Evolutionary conservation across 371 early-diverging fungal genomes (phyloP).

Genomic region (Saksenaea vasiformis): DNA sequence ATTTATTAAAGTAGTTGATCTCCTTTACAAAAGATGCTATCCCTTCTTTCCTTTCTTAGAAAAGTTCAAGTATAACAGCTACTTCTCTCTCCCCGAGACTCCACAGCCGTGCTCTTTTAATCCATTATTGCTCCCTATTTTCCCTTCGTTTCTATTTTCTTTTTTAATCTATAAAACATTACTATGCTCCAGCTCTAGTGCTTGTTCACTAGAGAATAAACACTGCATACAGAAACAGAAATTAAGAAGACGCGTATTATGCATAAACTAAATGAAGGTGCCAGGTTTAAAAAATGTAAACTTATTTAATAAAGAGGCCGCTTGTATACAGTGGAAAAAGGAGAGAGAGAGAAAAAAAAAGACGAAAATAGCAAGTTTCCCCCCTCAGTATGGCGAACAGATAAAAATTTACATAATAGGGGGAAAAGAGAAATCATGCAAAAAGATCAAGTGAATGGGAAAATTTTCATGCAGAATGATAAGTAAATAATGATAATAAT

Average conservation of each 20-base stretch:
- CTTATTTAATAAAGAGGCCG: neutral
- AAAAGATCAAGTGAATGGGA: neutral
- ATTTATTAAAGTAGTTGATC: constrained; percentile 13
- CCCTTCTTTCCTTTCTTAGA: constrained; percentile 3
- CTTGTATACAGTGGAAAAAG: neutral
- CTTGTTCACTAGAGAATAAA: neutral
- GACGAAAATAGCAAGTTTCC: neutral
- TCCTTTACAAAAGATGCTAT: neutral
- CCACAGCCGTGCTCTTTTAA: neutral
- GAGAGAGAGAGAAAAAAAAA: neutral
- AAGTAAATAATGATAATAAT: neutral
- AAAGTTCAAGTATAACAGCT: neutral
- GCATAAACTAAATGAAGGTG: neutral
- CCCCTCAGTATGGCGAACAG: neutral
- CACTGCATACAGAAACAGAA: neutral
- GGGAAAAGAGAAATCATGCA: neutral
- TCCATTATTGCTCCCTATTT: neutral
- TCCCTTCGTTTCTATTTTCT: neutral
- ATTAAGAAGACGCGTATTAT: neutral
- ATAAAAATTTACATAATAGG: neutral
- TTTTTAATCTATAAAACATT: neutral
- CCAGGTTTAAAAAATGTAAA: neutral
- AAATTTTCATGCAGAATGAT: neutral
- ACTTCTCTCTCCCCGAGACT: neutral
- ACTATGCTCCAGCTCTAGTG: neutral